Evolutionary conservation across 495 filamentous ascomycete species (phyloP), one percentile per base, ranked within the genome.

Genomic region (Tricharina praecox): DNA sequence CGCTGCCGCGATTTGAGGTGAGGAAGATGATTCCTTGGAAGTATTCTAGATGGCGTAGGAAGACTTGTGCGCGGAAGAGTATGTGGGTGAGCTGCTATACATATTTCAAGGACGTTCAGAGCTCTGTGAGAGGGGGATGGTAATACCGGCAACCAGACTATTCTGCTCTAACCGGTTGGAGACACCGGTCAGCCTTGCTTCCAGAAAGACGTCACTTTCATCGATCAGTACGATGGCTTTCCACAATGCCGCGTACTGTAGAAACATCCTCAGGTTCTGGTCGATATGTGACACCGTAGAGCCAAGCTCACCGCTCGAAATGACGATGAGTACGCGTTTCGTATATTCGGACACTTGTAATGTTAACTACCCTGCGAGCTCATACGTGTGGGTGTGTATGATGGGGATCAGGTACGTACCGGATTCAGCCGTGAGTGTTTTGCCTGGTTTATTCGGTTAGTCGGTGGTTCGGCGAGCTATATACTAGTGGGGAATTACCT

Each of bases 151-250:
- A 0, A 75, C 70, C 0, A 75, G 52, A 10, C 62, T 66, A 37
- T 78, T 77, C 1, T 70, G 60, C 5, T 66, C 20, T 0, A 75
- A 35, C 28, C 74, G 67, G 7, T 30, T 43, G 18, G 55, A 49
- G 0, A 75, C 70, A 30, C 64, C 49, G 0, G 58, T 51, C 0
- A 36, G 52, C 13, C 74, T 61, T 47, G 66, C 53, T n/a, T 67
- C 63, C 0, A 78, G 61, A 45, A 76, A 78, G 1, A 77, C 63
- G 37, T 77, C 74, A 0, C 68, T 70, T 58, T 78, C 72, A 46
- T 77, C 74, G 0, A 77, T 54, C 0, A 78, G 63, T 2, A 77
- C 53, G 0, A 78, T 64, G 24, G 63, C 69, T 2, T 62, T 62
- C 71, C 72, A 75, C 44, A 62, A 58, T 1, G 62, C 59, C 4